Base-by-base conservation (phyloP, 1,284 basidiomycete species). In the Marasmius fiardii region DNA sequence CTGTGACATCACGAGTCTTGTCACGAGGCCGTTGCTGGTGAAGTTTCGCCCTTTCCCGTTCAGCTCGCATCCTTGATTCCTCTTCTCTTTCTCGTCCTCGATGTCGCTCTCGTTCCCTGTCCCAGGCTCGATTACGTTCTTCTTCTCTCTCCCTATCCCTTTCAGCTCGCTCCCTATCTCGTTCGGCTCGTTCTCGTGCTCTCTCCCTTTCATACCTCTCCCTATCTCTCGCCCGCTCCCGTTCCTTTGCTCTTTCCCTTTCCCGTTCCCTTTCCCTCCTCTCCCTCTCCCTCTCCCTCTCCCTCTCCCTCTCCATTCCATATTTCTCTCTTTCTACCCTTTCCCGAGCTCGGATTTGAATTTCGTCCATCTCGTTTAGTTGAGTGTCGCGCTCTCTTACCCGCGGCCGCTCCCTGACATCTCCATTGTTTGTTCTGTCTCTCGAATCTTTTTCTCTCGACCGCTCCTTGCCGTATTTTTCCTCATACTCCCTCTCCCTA, bases 361-460 rank as follows among this genome's bases (percentile, higher is more conserved):
- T 61, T 62, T 24, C 63, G 59, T 45, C 53, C 51, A 39, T 62
- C 56, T 56, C 62, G 54, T 14, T 60, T 56, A 24, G 24, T 28
- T 26, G 14, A 51, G 33, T 41, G 18, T 23, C 43, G 54, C 57
- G 21, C 59, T 61, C 59, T 21, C 41, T 41, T 41, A 54, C 43
- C 44, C 35, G 58, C 55, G 31, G 21, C 39, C 26, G 52, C 39
- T 39, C 37, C 34, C 43, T 16, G 8, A 6, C 47, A 43, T 45
- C 14, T 24, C 49, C 31, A 41, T 57, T 54, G 41, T 53, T 37
- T n/a, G 55, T 57, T 37, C 54, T 37, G 11, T 57, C 48, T 58
- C 54, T 61, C 57, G 58, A 56, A 39, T 59, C 62, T 48, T 53
- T 60, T n/a, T 62, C 60, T 45, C 53, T 57, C 18, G 58, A 59